Conservation (phyloP, 2,329 filamentous ascomycete genomes). For the Myriangium duriaei region DNA sequence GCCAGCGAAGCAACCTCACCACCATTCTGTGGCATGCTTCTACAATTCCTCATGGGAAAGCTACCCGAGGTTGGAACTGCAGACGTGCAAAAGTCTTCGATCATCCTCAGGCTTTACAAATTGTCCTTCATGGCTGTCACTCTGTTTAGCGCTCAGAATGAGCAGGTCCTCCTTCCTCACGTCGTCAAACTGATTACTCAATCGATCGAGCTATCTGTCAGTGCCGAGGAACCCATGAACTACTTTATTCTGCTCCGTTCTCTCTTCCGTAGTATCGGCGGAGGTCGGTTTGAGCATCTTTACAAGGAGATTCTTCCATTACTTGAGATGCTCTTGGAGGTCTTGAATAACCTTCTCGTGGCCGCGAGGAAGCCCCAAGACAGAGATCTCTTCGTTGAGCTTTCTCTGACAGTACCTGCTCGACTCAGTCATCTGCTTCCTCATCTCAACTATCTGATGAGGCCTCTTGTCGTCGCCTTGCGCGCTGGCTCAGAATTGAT, state of each 20-base stretch:
- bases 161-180: conserved; percentile 87
- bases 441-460: conserved; percentile 93
- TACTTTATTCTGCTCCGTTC: conserved; percentile 91
- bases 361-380: conserved; percentile 83
- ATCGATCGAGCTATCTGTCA: conserved; percentile 90
- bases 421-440: conserved; percentile 87
- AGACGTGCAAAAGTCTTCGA: conserved; percentile 84
- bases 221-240: conserved; percentile 94
- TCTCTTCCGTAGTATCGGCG: conserved; percentile 90
- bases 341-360: conserved; percentile 85
- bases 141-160: conserved; percentile 85
- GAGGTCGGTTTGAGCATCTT: conserved; percentile 90
- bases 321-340: conserved; percentile 93
- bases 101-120: conserved; percentile 89
- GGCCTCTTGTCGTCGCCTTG: conserved; percentile 88
- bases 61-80: conserved; percentile 90
- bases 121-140: conserved; percentile 99
- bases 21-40: conserved; percentile 93
- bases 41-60: conserved; percentile 93
- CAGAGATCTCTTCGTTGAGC: conserved; percentile 89
- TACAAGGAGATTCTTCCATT: conserved; percentile 97
- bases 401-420: conserved; percentile 91
- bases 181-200: conserved; percentile 96
- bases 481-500: conserved; percentile 87
- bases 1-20: conserved; percentile 97